These are phyloP conservation scores for Corymbia calophylla DNA, from an alignment of 441 rosid species.

Conservation along the genomic window DNA sequence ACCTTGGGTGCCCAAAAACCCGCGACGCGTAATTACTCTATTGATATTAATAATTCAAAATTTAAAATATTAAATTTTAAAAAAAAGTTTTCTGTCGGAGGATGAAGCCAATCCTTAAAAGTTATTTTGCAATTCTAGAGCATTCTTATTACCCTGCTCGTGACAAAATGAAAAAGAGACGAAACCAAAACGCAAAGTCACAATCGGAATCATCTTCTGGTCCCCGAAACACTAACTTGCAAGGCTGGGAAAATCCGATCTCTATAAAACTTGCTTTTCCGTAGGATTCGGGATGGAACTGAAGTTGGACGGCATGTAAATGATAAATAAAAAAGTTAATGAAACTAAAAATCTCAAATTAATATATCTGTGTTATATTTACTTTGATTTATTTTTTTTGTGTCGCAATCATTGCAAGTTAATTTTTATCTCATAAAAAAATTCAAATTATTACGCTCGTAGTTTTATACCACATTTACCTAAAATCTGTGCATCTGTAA, in stretches of 20 bases:
- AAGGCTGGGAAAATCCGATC: not conserved
- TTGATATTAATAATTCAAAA: not conserved
- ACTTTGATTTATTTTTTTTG: not conserved
- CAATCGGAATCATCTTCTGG: not conserved
- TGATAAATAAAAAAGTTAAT: not conserved
- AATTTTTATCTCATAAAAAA: not conserved
- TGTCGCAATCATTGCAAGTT: fast-evolving
- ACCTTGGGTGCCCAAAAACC: not conserved
- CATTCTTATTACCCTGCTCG: not conserved
- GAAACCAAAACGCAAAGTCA: not conserved
- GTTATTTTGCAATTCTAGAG: not conserved
- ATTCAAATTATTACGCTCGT: fast-evolving
- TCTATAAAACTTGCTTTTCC: not conserved
- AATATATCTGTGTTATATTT: fast-evolving
- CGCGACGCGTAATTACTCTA: not conserved
- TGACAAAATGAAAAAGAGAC: not conserved
- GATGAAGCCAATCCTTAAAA: not conserved
- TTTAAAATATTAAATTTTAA: not conserved
- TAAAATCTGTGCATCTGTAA: no score
- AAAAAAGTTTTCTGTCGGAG: not conserved
- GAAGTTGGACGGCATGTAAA: not conserved
- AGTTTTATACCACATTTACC: no score
- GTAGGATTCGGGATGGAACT: not conserved
- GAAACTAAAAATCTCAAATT: not conserved
- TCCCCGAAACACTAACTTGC: not conserved